These are phyloP conservation scores for Cytospora leucostoma DNA, from an alignment of 2,329 filamentous ascomycete genomes.

Conservation along the genomic window DNA sequence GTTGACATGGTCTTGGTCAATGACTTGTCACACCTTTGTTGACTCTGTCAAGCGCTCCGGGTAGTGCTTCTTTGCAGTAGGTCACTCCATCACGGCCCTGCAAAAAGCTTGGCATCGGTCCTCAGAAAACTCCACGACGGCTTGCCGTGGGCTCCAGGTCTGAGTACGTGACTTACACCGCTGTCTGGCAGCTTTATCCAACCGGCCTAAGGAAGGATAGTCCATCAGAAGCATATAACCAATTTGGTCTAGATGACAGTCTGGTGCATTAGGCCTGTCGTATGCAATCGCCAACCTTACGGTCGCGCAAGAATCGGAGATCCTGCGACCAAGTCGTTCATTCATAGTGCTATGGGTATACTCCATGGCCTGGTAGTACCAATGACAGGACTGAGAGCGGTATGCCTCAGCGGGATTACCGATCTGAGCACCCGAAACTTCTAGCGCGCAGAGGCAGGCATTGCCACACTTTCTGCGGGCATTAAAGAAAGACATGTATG, in stretches of 20 bases:
- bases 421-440: not conserved
- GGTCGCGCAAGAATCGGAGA: not conserved
- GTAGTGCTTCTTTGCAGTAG: not conserved
- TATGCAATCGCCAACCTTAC: conserved; percentile 7
- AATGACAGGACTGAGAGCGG: not conserved
- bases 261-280: not conserved
- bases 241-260: not conserved
- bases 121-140: conserved; percentile 2
- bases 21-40: not conserved
- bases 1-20: not conserved
- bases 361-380: not conserved
- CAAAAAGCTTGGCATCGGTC: not conserved
- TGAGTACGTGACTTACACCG: conserved; percentile 18
- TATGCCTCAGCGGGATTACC: not conserved
- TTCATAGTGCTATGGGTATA: not conserved
- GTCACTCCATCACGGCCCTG: not conserved
- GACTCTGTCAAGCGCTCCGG: not conserved
- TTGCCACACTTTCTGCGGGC: not conserved
- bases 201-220: not conserved
- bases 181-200: conserved; percentile 4
- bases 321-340: not conserved
- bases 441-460: not conserved
- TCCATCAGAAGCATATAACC: conserved; percentile 4
- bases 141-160: not conserved
- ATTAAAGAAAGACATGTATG: not conserved